Percentiles rank a stretch among this genome's conserved stretches.
phyloP scores from a whole-genome alignment of 768 basidiomycete species.

The Rhodotorula kratochvilovae region DNA sequence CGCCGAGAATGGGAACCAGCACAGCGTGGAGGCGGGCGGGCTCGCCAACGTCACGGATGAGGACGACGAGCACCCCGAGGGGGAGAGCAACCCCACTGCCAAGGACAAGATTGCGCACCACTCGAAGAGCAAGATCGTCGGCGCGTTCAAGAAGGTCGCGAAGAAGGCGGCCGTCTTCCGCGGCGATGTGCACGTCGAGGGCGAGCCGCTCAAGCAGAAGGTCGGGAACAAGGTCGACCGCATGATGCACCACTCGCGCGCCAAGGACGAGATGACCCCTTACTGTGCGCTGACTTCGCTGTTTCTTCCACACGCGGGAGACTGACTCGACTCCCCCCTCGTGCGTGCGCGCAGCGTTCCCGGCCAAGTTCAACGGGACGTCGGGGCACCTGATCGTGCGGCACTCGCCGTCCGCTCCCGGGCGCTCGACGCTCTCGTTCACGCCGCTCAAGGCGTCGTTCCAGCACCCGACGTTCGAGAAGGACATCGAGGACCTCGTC shows the following conservation, averaged over 20 bases:
- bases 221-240: constrained; percentile 48
- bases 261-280: constrained; percentile 46
- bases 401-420: constrained; percentile 38
- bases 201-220: constrained; percentile 42
- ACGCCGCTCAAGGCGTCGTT: constrained; percentile 43
- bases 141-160: constrained; percentile 45
- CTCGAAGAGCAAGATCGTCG: constrained; percentile 43
- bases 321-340: not conserved
- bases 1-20: not conserved
- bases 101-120: not conserved
- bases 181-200: constrained; percentile 49
- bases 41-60: constrained; percentile 8
- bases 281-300: constrained; percentile 43
- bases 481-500: constrained; percentile 48
- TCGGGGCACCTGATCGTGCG: constrained; percentile 48
- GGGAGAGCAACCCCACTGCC: not conserved
- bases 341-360: constrained; percentile 43
- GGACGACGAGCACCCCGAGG: constrained; percentile 4
- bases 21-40: constrained; percentile 25
- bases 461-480: constrained; percentile 41
- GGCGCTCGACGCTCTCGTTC: constrained; percentile 35
- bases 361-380: constrained; percentile 46
- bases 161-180: constrained; percentile 49
- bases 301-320: not conserved
- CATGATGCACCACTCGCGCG: constrained; percentile 44